Evolutionary conservation across 176 grass and related monocot species (phyloP), one percentile per base, ranked within the genome.

Genomic region (Oryza rufipogon): DNA sequence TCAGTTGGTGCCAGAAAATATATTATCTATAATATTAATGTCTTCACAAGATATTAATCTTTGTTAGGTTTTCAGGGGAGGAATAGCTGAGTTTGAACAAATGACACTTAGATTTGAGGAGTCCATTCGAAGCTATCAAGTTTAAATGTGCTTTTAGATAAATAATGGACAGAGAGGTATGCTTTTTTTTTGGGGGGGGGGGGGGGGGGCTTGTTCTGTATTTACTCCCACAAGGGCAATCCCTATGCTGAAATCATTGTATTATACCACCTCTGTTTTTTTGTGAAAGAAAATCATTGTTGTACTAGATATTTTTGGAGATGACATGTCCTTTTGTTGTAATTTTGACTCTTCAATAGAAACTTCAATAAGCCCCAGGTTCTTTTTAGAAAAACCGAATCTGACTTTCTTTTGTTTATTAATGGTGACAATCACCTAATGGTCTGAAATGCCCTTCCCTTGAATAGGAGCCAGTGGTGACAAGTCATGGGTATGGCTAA

Each of bases 141-240:
- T 32, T 80, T n/a, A 19, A 22, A 80, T 66, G n/a, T 81, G 2
- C 17, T 45, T 23, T 12, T 15, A 19, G 30, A 17, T 42, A 74
- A 44, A 66, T 52, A 73, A 64, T 80, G 26, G 28, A 15, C 14
- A 60, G n/a, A 63, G 68, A 60, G 70, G 81, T 80, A 68, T 22
- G 12, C n/a, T 2, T 61, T n/a, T 38, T 14, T 75, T 68, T n/a
- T n/a, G n/a, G n/a, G n/a, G n/a, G n/a, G n/a, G n/a, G n/a, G n/a
- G n/a, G 39, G 9, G 28, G 28, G 28, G 28, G 28, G 26, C 14
- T 85, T 58, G 6, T 79, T 51, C 52, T 32, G 12, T 28, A 65
- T 83, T 73, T 68, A 0, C 12, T 46, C 32, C 44, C 7, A n/a
- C 9, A 33, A 36, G 11, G 44, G 66, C 23, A 60, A 61, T 73